Percentiles rank a stretch among this genome's conserved stretches.
These are phyloP conservation scores for Leucocoprinus birnbaumii DNA, from an alignment of 768 basidiomycete species.

Conservation along the genomic window DNA sequence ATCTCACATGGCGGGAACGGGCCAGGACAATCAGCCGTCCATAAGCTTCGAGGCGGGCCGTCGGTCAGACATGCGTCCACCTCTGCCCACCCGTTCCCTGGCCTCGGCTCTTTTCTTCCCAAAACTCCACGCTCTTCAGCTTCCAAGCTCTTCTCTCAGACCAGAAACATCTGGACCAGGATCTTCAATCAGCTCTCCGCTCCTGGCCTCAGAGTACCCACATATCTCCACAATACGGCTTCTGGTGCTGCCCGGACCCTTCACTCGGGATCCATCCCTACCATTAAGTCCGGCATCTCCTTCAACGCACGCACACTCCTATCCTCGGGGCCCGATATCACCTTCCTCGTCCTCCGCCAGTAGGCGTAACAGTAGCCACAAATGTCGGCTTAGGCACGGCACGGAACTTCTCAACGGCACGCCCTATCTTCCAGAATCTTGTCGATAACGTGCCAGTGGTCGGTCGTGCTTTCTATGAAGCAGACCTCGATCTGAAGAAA, in stretches of 20 bases:
- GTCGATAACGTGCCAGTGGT: slow-evolving; percentile 80
- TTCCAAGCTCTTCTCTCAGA: slow-evolving; percentile 47
- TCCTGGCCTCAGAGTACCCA: slow-evolving; percentile 42
- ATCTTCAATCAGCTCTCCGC: slow-evolving; percentile 57
- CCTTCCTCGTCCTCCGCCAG: slow-evolving; percentile 55
- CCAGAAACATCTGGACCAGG: slow-evolving; percentile 51
- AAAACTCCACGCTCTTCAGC: slow-evolving; percentile 23
- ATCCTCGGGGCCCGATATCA: slow-evolving; percentile 20
- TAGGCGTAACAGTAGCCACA: slow-evolving; percentile 42
- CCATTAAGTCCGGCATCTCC: slow-evolving; percentile 57
- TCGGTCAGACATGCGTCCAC: slow-evolving; percentile 42
- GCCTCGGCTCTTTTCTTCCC: slow-evolving; percentile 7
- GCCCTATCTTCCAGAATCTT: slow-evolving; percentile 78
- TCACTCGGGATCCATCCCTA: slow-evolving; percentile 21
- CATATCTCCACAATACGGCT: slow-evolving; percentile 22
- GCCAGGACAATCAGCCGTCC: slow-evolving; percentile 20
- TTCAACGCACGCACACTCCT: slow-evolving; percentile 52
- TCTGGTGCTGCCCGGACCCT: slow-evolving; percentile 30
- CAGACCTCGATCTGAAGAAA: slow-evolving; percentile 54
- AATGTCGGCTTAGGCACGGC: slow-evolving; percentile 78
- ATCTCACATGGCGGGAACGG: slow-evolving; percentile 26
- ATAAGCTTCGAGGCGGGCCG: slow-evolving; percentile 35
- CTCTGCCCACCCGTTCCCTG: slow-evolving; percentile 16
- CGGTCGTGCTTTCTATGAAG: slow-evolving; percentile 70
- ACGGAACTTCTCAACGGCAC: slow-evolving; percentile 69